Conservation (phyloP, 306 rosid species). For the Psophocarpus tetragonolobus region DNA sequence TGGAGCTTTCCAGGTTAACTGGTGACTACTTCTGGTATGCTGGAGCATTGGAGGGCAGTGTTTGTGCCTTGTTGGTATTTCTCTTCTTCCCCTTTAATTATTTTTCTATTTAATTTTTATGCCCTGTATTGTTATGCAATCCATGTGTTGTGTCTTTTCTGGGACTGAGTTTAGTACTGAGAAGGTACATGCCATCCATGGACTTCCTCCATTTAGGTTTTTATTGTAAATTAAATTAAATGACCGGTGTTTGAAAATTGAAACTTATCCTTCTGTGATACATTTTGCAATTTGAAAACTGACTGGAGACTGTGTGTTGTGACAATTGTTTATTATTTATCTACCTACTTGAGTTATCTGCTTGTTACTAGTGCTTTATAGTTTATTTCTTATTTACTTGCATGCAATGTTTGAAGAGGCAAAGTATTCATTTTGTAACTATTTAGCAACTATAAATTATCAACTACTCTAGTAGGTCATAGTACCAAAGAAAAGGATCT, state of each 20-base stretch:
- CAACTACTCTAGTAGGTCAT: not conserved
- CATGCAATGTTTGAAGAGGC: not conserved
- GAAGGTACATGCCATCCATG: not conserved
- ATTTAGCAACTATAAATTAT: not conserved
- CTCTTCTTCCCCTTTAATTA: not conserved
- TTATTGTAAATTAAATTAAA: not conserved
- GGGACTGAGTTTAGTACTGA: not conserved
- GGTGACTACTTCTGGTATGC: conserved; percentile 95
- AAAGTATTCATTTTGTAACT: not conserved
- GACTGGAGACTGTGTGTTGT: not conserved
- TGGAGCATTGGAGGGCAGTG: conserved; percentile 95
- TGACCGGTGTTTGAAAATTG: not conserved
- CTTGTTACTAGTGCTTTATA: conserved; percentile 16
- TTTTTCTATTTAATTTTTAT: not conserved
- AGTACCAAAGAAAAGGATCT: not conserved
- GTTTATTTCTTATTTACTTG: not conserved
- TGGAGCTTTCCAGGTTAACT: conserved; percentile 89
- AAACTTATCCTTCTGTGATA: not conserved
- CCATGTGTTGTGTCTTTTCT: not conserved
- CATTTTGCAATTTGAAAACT: not conserved
- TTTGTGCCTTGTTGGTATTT: conserved; percentile 89
- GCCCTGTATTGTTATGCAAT: not conserved
- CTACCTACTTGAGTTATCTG: conserved; percentile 1
- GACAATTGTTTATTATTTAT: not conserved
- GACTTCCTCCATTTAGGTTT: conserved; percentile 3